Conservation (phyloP, 2,329 filamentous ascomycete species). For the Fonsecaea monophora region DNA sequence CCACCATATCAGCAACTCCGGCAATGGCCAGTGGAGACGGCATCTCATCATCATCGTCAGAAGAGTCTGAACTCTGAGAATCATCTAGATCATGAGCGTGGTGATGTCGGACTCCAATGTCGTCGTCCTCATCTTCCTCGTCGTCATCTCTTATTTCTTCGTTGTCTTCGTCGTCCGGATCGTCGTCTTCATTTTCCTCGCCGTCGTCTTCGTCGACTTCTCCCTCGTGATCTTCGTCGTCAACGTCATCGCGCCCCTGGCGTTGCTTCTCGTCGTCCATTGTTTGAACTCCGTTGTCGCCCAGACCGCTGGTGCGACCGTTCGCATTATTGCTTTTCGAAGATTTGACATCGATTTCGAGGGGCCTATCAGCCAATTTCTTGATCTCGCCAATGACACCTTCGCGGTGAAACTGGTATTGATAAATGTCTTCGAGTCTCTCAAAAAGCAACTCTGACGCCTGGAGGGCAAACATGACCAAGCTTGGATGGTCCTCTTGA, state of each 20-base stretch:
- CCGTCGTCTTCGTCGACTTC: constrained; percentile 62
- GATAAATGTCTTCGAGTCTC: constrained; percentile 84
- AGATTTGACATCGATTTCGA: constrained; percentile 22
- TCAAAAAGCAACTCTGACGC: constrained; percentile 86
- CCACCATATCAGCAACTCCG: constrained; percentile 74
- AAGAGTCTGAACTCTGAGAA: constrained; percentile 70
- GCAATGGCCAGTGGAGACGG: constrained; percentile 50
- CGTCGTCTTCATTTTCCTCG: constrained; percentile 60
- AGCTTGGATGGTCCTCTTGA: constrained; percentile 86
- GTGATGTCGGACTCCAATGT: constrained; percentile 63
- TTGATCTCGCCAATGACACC: constrained; percentile 91
- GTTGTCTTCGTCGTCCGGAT: constrained; percentile 54
- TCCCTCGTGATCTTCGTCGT: constrained; percentile 49
- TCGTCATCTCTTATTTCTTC: constrained; percentile 51
- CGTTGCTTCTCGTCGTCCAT: background rate
- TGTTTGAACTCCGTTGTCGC: background rate
- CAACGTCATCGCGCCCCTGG: constrained; percentile 20
- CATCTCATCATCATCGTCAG: constrained; percentile 48
- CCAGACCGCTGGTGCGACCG: constrained; percentile 40
- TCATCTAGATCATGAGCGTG: constrained; percentile 65
- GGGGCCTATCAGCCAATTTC: constrained; percentile 68
- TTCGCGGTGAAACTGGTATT: constrained; percentile 96
- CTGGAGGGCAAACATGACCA: constrained; percentile 86
- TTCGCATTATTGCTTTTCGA: constrained; percentile 41
- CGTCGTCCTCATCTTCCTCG: constrained; percentile 56